Evolutionary conservation across 305 asterid species (phyloP).

Genomic region (Solanum hybrid): DNA sequence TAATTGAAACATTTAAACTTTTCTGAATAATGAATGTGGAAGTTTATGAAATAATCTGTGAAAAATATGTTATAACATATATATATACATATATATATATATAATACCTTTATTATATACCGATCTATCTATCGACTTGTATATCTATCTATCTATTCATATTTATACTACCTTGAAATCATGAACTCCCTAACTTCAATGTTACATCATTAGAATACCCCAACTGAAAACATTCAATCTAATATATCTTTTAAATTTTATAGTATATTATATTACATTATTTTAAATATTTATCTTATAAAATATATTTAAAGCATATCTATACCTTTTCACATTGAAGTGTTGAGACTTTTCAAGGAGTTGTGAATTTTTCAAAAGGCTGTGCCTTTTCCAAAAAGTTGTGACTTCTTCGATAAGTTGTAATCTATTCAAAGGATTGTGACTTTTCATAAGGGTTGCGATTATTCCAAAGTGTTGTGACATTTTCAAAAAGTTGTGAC

Average conservation of each 20-base stretch:
- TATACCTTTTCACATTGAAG: neutral
- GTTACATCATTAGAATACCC: neutral
- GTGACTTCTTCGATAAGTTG: neutral
- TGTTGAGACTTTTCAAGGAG: too few relatives aligned
- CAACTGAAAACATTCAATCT: neutral
- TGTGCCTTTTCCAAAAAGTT: too few relatives aligned
- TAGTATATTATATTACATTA: too few relatives aligned
- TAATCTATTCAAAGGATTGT: neutral
- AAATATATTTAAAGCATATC: too few relatives aligned
- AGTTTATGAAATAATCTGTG: neutral
- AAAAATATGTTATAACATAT: too few relatives aligned
- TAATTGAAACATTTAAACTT: neutral
- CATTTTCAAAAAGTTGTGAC: neutral
- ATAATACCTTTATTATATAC: too few relatives aligned
- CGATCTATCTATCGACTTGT: neutral
- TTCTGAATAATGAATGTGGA: neutral
- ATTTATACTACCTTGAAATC: too few relatives aligned
- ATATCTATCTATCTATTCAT: neutral
- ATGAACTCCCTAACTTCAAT: neutral
- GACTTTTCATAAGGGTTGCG: neutral
- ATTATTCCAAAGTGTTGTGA: neutral
- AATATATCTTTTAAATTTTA: too few relatives aligned
- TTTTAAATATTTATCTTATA: neutral
- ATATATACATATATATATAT: too few relatives aligned
- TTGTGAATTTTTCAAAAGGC: neutral